A percentile compares a stretch with the other conserved stretches of the same genome.
Conservation (phyloP, 2,329 filamentous ascomycete species). For the Aspergillus jensenii region DNA sequence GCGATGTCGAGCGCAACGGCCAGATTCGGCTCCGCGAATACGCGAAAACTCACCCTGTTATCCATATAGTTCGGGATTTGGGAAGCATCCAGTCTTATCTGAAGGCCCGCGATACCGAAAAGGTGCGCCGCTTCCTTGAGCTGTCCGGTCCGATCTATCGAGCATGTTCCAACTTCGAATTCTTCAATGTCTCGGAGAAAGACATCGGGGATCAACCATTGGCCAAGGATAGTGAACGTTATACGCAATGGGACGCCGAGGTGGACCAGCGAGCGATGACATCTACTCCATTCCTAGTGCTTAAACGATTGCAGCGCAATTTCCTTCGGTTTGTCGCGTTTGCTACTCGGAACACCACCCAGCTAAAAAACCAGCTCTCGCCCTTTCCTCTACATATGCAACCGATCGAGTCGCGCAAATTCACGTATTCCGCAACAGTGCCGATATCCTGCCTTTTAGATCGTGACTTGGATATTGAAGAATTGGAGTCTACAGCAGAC, state of each 20-base stretch:
- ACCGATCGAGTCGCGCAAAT: conserved; percentile 59
- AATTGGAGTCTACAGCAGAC: conserved; percentile 65
- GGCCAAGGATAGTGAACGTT: conserved; percentile 22
- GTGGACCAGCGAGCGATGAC: conserved; percentile 40
- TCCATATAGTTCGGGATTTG: conserved; percentile 67
- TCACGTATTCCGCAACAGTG: conserved; percentile 67
- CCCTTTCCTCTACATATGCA: conserved; percentile 65
- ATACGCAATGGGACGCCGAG: conserved; percentile 29
- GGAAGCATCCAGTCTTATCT: conserved; percentile 65
- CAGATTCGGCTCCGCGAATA: conserved; percentile 63
- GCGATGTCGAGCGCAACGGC: conserved; percentile 65
- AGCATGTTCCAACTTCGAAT: conserved; percentile 71
- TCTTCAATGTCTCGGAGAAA: conserved; percentile 70
- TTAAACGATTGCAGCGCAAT: conserved; percentile 68
- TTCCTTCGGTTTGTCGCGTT: conserved; percentile 68
- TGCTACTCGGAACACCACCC: conserved; percentile 46
- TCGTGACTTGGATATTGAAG: conserved; percentile 59
- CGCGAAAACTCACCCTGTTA: conserved; percentile 64
- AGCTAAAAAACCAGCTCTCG: conserved; percentile 33
- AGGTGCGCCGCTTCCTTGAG: conserved; percentile 60
- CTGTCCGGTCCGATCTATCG: conserved; percentile 55
- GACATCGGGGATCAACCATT: conserved; percentile 25
- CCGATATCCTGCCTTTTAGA: conserved; percentile 58
- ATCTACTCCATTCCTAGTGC: conserved; percentile 61
- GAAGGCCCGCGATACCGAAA: conserved; percentile 54